Evolutionary conservation across 306 rosid species (phyloP), one percentile per base, ranked within the genome.

Genomic region (Lathyrus tuberosus): DNA sequence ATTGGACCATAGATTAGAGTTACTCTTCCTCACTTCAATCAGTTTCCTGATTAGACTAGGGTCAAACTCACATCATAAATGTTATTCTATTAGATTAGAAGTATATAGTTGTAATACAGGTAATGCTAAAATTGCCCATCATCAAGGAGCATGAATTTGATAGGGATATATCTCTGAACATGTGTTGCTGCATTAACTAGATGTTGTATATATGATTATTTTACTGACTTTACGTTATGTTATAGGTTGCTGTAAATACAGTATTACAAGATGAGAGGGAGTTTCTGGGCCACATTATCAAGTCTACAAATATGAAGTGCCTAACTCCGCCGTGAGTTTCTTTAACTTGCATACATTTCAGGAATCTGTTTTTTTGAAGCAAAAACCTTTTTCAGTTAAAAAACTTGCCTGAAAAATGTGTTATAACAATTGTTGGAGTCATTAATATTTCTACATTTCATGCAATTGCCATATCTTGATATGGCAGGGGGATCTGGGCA

Each of bases 231-330:
- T 53, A 61, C 51, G 20, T 46, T 46, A 41, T 65, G 78, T 26
- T 78, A 40, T 75, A 91, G 97, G 97, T 91, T 80, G 96, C 97
- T 73, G 92, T 91, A 18, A 91, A 85, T 60, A 88, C 97, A 13
- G 78, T 91, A 64, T 74, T 91, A 43, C 89, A 85, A 80, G 89
- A 88, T n/a, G 96, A 88, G 80, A 88, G 89, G 84, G 97, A 85
- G 16, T 88, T 91, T 65, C 73, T 91, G 78, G 71, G 80, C 76
- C 97, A 91, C 76, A 86, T 88, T 64, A 86, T 88, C 68, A 91
- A 88, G 79, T 87, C 92, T 24, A 91, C 96, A 12, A 91, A 91
- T 78, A 91, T 91, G 97, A 91, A 88, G 79, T 91, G 97, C 87
- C 81, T 91, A 70, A 91, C 96, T 51, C 96, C 96, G 33, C 89